Base-by-base conservation (phyloP, 805 yeast species). In the Pichia cephalocereana region DNA sequence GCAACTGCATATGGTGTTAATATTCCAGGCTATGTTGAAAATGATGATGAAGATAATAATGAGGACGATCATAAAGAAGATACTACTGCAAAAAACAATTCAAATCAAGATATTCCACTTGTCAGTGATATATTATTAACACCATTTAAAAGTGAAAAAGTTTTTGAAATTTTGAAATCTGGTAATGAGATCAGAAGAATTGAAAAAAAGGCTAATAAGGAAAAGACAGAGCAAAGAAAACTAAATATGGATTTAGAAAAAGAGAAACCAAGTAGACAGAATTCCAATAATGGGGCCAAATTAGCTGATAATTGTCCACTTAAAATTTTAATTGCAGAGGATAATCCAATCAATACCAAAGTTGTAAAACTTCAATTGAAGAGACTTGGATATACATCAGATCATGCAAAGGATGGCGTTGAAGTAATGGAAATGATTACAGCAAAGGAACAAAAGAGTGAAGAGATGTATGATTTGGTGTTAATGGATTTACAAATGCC, bases 321-420 rank as follows among this genome's bases (percentile, higher is more conserved):
- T 28, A 59, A 66, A 31, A 72, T 78, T 15, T 58, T 79, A 30
- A 62, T 80, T 7, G 82, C 80, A 4, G 83, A 79, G 53, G 84
- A 80, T 49, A 77, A 75, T 46, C 65, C 70, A 32, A 67, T 74
- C 50, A 74, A 74, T 52, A 70, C 76, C 10, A 66, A 68, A 46
- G 80, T 77, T 30, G 80, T 80, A 1, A 55, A 72, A 31, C 73
- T 70, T 52, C 77, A 75, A 53, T 61, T 74, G 51, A 70, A 70
- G 50, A 66, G 73, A 48, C 60, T 76, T 56, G 80, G 81, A 1
- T 76, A 75, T 54, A 49, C 59, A 3, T 78, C 76, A 0, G 80
- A 74, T 43, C 76, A 74, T 48, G 79, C 78, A 28, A 70, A 71
- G 51, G 79, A 74, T 49, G 79, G 79, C 0, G 67, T 70, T 12